Percentiles rank a stretch among this genome's conserved stretches.
These are phyloP conservation scores for Seiridium unicorne DNA, from an alignment of 2,329 filamentous ascomycete species.

Conservation along the genomic window DNA sequence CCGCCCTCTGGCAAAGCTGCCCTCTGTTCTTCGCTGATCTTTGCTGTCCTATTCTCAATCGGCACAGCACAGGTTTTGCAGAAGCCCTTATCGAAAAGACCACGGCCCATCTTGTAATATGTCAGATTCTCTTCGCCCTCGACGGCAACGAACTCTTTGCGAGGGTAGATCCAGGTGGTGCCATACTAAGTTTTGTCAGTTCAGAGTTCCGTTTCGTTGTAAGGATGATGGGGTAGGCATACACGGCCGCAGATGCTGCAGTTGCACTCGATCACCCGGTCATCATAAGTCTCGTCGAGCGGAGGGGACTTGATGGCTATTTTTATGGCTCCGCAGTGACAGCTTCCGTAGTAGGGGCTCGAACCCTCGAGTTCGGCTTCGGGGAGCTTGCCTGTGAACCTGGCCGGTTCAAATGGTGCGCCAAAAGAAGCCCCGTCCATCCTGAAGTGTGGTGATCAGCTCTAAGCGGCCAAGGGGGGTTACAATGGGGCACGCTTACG, in stretches of 20 bases:
- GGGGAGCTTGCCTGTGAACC: slow-evolving; percentile 41
- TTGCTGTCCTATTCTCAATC: slow-evolving; percentile 31
- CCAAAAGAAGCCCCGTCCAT: slow-evolving; percentile 35
- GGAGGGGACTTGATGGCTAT: slow-evolving; percentile 41
- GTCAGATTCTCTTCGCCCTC: slow-evolving; percentile 37
- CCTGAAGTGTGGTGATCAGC: slow-evolving; percentile 19
- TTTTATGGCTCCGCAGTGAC: slow-evolving; percentile 51
- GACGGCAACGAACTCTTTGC: slow-evolving; percentile 35
- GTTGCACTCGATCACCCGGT: slow-evolving; percentile 40
- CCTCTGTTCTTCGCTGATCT: slow-evolving; percentile 33
- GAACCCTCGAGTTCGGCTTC: slow-evolving; percentile 32
- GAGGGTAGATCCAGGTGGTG: slow-evolving; percentile 43
- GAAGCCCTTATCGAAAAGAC: slow-evolving; percentile 39
- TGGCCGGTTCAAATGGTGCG: slow-evolving; percentile 30
- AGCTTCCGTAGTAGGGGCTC: slow-evolving; percentile 46
- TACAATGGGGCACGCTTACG: slow-evolving; percentile 26
- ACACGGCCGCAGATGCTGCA: slow-evolving; percentile 49
- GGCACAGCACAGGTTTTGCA: slow-evolving; percentile 47
- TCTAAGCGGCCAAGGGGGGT: not conserved
- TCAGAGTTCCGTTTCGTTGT: not conserved
- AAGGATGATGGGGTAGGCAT: not conserved
- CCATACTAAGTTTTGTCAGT: slow-evolving; percentile 31
- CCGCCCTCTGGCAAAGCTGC: slow-evolving; percentile 27
- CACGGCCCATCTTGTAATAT: slow-evolving; percentile 33
- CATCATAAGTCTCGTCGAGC: slow-evolving; percentile 33